Evolutionary conservation across 768 basidiomycete genomes (phyloP), one percentile per base, ranked within the genome.

Genomic region (Pleurotus ostreatus): DNA sequence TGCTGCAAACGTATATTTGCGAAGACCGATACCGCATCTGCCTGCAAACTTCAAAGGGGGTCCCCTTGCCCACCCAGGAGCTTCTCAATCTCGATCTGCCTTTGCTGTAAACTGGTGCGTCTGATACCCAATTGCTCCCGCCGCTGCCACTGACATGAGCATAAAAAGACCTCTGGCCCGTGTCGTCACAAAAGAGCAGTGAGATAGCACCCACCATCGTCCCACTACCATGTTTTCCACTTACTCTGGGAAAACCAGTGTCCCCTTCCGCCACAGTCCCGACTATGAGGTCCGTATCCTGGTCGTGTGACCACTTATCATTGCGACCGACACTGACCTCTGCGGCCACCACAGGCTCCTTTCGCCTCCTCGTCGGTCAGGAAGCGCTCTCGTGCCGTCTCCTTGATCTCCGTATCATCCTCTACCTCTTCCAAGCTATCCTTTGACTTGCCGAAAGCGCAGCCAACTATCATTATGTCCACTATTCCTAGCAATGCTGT

Each of bases 321-420:
- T 38, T 13, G 46, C 6, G 15, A 23, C 46, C 3, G 7, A 9
- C 48, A 4, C 34, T 30, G 34, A 49, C 26, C 63, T 43, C 70
- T 72, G 38, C 63, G 71, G 11, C 34, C 69, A 67, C 57, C 78
- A 86, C 61, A 75, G 81, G 64, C 70, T 94, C 11, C 92, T 91
- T n/a, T 82, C 83, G 63, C 66, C 82, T 16, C 74, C 78, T 64
- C 98, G 93, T 74, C 97, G 93, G 92, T n/a, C n/a, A 40, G 39
- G 23, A n/a, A 41, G 39, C 51, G 51, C 15, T 12, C 51, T 23
- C 54, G 54, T 37, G 22, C 54, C 4, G 12, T 62, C 16, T 72
- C 70, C 15, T 57, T 72, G 5, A 58, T 69, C 56, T 70, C 72
- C 5, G 55, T 57, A 13, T 59, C 64, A 13, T 58, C 61, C 7